Evolutionary conservation across 2,329 filamentous ascomycete genomes (phyloP), one percentile per base, ranked within the genome.

Genomic region (Raffaelea albimanens): DNA sequence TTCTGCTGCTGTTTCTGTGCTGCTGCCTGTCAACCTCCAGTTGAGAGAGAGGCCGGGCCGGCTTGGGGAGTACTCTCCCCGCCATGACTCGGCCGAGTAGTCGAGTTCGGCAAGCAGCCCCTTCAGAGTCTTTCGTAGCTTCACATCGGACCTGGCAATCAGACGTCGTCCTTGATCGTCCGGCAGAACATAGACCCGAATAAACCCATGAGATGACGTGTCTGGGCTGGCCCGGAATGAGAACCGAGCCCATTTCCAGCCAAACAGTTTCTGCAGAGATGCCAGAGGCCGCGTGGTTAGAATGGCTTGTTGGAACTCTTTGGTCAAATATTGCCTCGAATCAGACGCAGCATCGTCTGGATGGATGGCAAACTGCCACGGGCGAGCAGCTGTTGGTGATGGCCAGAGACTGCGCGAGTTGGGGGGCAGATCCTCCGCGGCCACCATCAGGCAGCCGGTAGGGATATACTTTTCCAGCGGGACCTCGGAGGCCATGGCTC

Each of bases 171-270:
- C 71, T 31, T 78, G 68, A 61, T 90, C 85, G 53, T 85, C 78
- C 2, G 83, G 80, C 2, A 86, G 69, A 4, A 85, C 55, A 55
- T 83, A 81, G 1, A 87, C 66, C 20, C 82, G 71, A 8, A 78
- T 36, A 5, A 66, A 57, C 18, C 60, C 63, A 5, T 48, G 42
- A 1, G 54, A 40, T 3, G 53, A 44, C 13, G 53, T 42, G 5
- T 56, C 48, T 2, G 48, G 16, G 38, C 53, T 56, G 3, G 60
- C 20, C 2, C 56, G 55, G 41, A 71, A 64, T n/a, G 69, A 63
- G 8, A 78, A 54, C 4, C 63, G 62, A 2, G 73, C 62, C 73
- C 72, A 77, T 18, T 54, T 50, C 1, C 58, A 58, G 8, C 45
- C 42, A 34, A 70, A 63, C 2, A 76, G 57, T 10, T 25, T 41